Evolutionary conservation across 2,329 filamentous ascomycete genomes (phyloP).

Genomic region (Gliomastix tumulicola): DNA sequence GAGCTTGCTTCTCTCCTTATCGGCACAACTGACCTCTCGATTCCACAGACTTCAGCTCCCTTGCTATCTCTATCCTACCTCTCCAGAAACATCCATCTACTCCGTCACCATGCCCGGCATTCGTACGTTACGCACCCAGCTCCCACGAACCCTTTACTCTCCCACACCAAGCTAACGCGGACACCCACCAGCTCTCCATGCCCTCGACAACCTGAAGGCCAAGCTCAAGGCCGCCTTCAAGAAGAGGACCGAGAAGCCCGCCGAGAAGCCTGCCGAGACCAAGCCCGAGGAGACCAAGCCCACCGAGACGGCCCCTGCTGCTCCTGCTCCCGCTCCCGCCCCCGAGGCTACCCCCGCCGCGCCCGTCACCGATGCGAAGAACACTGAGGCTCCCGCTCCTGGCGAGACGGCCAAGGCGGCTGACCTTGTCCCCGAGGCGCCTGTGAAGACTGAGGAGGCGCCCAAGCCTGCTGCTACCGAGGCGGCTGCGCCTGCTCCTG

Average conservation of each 20-base stretch:
- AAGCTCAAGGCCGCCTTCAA: constrained; percentile 48
- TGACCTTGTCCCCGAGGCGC: not conserved
- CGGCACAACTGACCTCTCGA: too few relatives aligned
- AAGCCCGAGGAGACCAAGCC: constrained; percentile 17
- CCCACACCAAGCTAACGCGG: too few relatives aligned
- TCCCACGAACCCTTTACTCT: too few relatives aligned
- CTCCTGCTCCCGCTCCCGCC: too few relatives aligned
- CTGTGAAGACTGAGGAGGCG: not conserved
- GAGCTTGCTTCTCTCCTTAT: too few relatives aligned
- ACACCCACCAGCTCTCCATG: constrained; percentile 40
- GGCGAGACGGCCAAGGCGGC: constrained; percentile 4
- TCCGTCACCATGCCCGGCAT: too few relatives aligned
- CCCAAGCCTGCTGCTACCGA: constrained; percentile 14
- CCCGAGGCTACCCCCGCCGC: too few relatives aligned
- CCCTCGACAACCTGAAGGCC: constrained; percentile 47
- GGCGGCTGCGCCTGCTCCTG: constrained; percentile 12
- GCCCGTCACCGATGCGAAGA: too few relatives aligned
- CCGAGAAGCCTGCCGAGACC: constrained; percentile 9
- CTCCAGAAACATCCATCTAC: too few relatives aligned
- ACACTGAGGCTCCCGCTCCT: constrained; percentile 4
- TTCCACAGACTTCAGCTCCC: too few relatives aligned
- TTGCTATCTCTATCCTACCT: too few relatives aligned
- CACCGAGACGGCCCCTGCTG: constrained; percentile 7
- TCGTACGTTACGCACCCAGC: too few relatives aligned
- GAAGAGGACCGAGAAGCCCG: constrained; percentile 29